Evolutionary conservation across 306 rosid genomes (phyloP).

Genomic region (Betula pendula): DNA sequence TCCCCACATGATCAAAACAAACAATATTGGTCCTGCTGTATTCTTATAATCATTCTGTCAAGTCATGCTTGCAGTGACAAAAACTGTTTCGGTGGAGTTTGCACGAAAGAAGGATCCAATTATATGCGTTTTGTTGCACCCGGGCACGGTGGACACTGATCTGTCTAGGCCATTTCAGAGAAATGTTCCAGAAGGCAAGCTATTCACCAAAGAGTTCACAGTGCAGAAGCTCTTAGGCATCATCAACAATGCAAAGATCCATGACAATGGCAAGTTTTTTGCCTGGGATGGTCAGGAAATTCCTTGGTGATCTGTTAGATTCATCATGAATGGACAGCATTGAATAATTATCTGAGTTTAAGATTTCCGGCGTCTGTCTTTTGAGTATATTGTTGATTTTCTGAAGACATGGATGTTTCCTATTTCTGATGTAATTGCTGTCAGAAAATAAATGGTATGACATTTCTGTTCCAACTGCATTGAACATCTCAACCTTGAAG

Average conservation of each 20-base stretch:
- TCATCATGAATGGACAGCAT: background rate
- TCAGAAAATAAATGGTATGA: background rate
- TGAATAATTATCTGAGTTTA: background rate
- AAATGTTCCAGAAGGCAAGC: conserved; percentile 77
- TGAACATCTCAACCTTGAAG: background rate
- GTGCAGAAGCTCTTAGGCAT: conserved; percentile 71
- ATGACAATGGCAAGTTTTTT: conserved; percentile 87
- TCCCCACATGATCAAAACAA: background rate
- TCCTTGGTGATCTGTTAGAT: conserved; percentile 60
- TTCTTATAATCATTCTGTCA: background rate
- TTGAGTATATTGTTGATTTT: background rate
- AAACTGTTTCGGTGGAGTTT: conserved; percentile 69
- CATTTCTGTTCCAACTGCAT: background rate
- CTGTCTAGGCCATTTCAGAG: conserved; percentile 91
- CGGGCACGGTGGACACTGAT: conserved; percentile 98
- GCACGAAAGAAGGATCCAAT: conserved; percentile 83
- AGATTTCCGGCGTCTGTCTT: too few species aligned
- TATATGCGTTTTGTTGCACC: conserved; percentile 74
- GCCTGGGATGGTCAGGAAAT: conserved; percentile 99
- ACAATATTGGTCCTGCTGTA: conserved; percentile 20
- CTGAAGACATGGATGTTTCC: background rate
- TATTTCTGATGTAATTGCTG: too few species aligned
- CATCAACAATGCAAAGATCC: conserved; percentile 57
- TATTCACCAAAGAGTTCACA: conserved; percentile 76
- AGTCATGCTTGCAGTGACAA: conserved; percentile 56